Evolutionary conservation across 2,329 filamentous ascomycete genomes (phyloP).

Genomic region (Colletotrichum sp.): DNA sequence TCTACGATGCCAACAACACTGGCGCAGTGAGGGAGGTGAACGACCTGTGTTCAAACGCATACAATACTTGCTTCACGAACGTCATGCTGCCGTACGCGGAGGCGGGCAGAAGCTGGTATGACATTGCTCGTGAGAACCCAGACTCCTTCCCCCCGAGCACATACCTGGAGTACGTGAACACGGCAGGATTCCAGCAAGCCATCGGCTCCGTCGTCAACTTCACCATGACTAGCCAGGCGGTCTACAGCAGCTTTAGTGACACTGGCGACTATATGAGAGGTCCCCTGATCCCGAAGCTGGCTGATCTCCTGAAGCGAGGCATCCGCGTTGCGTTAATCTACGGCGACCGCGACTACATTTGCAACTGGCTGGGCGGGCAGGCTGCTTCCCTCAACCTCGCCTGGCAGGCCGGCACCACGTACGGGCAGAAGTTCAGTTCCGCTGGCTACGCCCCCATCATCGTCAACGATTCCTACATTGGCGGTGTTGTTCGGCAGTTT

Average conservation of each 20-base stretch:
- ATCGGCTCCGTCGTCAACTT: conserved; percentile 66
- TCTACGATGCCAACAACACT: conserved; percentile 18
- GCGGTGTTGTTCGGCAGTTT: conserved; percentile 76
- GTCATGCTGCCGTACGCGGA: conserved; percentile 63
- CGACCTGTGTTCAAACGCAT: conserved; percentile 8
- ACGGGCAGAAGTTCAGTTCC: conserved; percentile 60
- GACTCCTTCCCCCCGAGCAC: conserved; percentile 69
- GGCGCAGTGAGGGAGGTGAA: conserved; percentile 12
- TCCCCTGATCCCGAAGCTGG: conserved; percentile 63
- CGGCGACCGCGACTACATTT: conserved; percentile 67
- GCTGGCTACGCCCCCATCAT: conserved; percentile 77
- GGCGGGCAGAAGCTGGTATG: conserved; percentile 63
- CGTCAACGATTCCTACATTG: conserved; percentile 71
- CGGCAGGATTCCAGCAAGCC: conserved; percentile 55
- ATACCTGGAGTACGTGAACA: conserved; percentile 70
- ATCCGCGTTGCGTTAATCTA: conserved; percentile 77
- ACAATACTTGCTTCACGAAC: conserved; percentile 51
- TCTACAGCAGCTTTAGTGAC: conserved; percentile 50
- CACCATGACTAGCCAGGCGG: conserved; percentile 51
- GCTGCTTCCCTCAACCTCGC: conserved; percentile 70
- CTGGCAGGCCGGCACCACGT: conserved; percentile 48
- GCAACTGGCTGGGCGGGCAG: conserved; percentile 78
- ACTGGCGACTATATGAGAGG: conserved; percentile 69
- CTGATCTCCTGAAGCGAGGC: conserved; percentile 63
- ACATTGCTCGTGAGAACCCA: conserved; percentile 59